A percentile compares a stretch with the other conserved stretches of the same genome.
These are phyloP conservation scores for Hymenoscyphus repandus DNA, from an alignment of 2,329 filamentous ascomycete species.

Conservation along the genomic window DNA sequence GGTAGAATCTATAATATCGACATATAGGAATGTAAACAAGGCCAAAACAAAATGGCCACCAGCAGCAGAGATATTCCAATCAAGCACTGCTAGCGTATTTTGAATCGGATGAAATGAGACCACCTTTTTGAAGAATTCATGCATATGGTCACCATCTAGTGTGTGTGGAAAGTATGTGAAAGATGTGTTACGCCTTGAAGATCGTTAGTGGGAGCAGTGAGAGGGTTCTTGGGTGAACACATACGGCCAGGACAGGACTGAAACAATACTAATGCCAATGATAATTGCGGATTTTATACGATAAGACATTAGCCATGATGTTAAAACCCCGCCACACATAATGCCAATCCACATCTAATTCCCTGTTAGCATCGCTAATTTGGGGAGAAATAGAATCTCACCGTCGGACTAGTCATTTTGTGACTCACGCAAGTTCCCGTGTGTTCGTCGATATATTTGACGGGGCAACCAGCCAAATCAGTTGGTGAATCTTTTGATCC, in stretches of 20 bases:
- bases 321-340: slow-evolving; percentile 72
- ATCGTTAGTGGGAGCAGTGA: slow-evolving; percentile 2
- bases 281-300: slow-evolving; percentile 71
- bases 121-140: slow-evolving; percentile 68
- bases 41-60: slow-evolving; percentile 62
- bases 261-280: slow-evolving; percentile 66
- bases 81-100: slow-evolving; percentile 55
- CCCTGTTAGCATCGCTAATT: not conserved
- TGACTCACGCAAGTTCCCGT: slow-evolving; percentile 49
- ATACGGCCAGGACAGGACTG: slow-evolving; percentile 69
- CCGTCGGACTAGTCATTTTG: slow-evolving; percentile 73
- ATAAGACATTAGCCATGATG: slow-evolving; percentile 75
- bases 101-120: slow-evolving; percentile 67
- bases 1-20: slow-evolving; percentile 74
- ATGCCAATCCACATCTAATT: slow-evolving; percentile 76
- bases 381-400: slow-evolving; percentile 27
- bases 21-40: slow-evolving; percentile 73
- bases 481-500: slow-evolving; percentile 65
- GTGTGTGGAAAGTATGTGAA: slow-evolving; percentile 71
- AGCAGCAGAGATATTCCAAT: slow-evolving; percentile 52
- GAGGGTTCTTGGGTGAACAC: slow-evolving; percentile 27
- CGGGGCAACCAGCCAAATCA: slow-evolving; percentile 68
- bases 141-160: slow-evolving; percentile 55
- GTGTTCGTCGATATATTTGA: slow-evolving; percentile 43
- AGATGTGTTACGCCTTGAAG: slow-evolving; percentile 52